These are phyloP conservation scores for Centaurea solstitialis DNA, from an alignment of 129 eudicot genomes.

Conservation along the genomic window DNA sequence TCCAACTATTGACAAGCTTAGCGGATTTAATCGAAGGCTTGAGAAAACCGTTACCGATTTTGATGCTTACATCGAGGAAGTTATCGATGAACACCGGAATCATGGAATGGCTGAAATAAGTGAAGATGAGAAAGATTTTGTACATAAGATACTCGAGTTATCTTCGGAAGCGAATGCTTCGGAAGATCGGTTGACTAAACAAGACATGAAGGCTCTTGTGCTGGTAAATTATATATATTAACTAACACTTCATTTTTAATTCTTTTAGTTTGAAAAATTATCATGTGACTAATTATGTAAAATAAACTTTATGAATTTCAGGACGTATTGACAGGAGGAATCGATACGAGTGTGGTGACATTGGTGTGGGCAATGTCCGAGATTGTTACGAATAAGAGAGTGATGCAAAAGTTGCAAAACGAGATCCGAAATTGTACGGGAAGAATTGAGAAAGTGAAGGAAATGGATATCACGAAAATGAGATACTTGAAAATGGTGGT, in stretches of 20 bases:
- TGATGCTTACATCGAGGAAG: slow-evolving; percentile 1
- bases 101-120: background rate
- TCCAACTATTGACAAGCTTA: background rate
- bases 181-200: background rate
- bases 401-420: slow-evolving; percentile 48
- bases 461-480: slow-evolving; percentile 48
- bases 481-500: slow-evolving; percentile 55
- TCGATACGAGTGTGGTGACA: slow-evolving; percentile 51
- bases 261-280: too few species aligned
- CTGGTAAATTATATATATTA: slow-evolving; percentile 19
- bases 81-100: slow-evolving; percentile 6
- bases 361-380: slow-evolving; percentile 77
- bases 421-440: slow-evolving; percentile 37
- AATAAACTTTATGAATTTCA: background rate
- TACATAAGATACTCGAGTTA: slow-evolving; percentile 2
- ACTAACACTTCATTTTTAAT: too few species aligned
- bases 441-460: slow-evolving; percentile 16
- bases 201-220: slow-evolving; percentile 18
- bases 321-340: slow-evolving; percentile 52
- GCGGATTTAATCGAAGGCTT: slow-evolving; percentile 8
- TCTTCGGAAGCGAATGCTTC: background rate
- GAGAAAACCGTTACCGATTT: slow-evolving; percentile 2
- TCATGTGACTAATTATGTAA: too few species aligned
- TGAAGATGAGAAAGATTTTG: slow-evolving; percentile 12
- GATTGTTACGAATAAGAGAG: slow-evolving; percentile 35